These are phyloP conservation scores for Colletotrichum sansevieriae DNA, from an alignment of 2,329 filamentous ascomycete species.

Conservation along the genomic window DNA sequence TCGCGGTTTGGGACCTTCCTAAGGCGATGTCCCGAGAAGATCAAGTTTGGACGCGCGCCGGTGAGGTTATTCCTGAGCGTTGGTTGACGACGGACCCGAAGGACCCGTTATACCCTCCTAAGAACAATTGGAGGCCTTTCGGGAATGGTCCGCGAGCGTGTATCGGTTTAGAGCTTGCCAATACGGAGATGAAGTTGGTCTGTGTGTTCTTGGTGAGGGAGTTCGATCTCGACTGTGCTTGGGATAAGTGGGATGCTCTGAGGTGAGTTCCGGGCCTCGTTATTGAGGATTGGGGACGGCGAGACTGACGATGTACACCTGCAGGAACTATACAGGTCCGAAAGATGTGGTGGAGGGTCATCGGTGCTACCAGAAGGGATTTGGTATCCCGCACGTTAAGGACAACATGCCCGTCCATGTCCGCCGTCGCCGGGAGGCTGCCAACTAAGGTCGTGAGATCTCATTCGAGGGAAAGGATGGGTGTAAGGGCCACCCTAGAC, in stretches of 20 bases:
- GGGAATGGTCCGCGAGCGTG: slow-evolving; percentile 66
- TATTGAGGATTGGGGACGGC: not conserved
- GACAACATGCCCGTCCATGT: slow-evolving; percentile 54
- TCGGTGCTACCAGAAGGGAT: slow-evolving; percentile 48
- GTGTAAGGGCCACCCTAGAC: not conserved
- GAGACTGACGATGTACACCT: not conserved
- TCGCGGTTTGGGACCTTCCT: slow-evolving; percentile 40
- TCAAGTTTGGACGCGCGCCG: slow-evolving; percentile 53
- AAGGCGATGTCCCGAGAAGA: slow-evolving; percentile 46
- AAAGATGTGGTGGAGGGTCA: slow-evolving; percentile 47
- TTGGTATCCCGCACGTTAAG: slow-evolving; percentile 51
- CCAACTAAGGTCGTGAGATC: not conserved
- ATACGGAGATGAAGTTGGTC: slow-evolving; percentile 64
- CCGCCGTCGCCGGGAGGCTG: slow-evolving; percentile 41
- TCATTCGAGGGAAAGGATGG: not conserved
- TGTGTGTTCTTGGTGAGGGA: slow-evolving; percentile 61
- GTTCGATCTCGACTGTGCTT: slow-evolving; percentile 63
- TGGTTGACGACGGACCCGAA: slow-evolving; percentile 49
- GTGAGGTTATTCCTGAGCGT: slow-evolving; percentile 58
- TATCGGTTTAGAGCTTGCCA: slow-evolving; percentile 67
- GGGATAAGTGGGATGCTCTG: slow-evolving; percentile 53
- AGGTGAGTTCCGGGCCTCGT: slow-evolving; percentile 43
- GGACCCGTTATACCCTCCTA: slow-evolving; percentile 38
- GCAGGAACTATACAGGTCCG: slow-evolving; percentile 44
- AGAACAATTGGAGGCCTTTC: slow-evolving; percentile 65